Conservation (phyloP, 2,329 filamentous ascomycete genomes). For the Diaporthe caulivora region DNA sequence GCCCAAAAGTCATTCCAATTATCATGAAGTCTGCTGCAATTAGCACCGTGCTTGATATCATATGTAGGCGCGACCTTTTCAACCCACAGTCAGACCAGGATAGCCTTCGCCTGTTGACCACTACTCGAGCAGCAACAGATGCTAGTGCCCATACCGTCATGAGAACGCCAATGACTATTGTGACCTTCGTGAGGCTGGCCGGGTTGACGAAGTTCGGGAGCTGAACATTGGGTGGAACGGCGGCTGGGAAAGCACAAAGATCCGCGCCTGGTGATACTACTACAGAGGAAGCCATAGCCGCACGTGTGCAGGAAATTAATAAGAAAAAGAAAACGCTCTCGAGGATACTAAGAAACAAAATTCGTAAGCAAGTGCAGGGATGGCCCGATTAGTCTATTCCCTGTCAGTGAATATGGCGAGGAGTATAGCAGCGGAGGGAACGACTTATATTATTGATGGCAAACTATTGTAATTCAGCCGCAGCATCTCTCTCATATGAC, state of each 20-base stretch:
- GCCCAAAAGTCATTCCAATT: not conserved
- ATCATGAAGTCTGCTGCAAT: not conserved
- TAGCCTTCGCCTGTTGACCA: not conserved
- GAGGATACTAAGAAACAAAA: not conserved
- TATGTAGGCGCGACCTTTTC: not conserved
- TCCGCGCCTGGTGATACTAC: not conserved
- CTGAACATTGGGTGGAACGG: not conserved
- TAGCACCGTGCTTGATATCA: not conserved
- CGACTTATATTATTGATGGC: not conserved
- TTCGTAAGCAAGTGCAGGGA: too few species aligned
- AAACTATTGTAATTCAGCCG: not conserved
- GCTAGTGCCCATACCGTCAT: not conserved
- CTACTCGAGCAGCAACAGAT: not conserved
- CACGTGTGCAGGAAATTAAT: too few species aligned
- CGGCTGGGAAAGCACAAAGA: not conserved
- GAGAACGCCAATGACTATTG: not conserved
- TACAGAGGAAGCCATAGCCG: not conserved
- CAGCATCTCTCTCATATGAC: not conserved
- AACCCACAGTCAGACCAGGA: slow-evolving; percentile 6
- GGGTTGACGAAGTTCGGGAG: not conserved
- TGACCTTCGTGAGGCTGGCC: not conserved
- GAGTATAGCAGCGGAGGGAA: not conserved
- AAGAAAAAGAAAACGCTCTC: not conserved
- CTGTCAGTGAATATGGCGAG: not conserved
- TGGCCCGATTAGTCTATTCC: too few species aligned